Conservation (phyloP, 2,329 filamentous ascomycete genomes). For the Alternaria solani region DNA sequence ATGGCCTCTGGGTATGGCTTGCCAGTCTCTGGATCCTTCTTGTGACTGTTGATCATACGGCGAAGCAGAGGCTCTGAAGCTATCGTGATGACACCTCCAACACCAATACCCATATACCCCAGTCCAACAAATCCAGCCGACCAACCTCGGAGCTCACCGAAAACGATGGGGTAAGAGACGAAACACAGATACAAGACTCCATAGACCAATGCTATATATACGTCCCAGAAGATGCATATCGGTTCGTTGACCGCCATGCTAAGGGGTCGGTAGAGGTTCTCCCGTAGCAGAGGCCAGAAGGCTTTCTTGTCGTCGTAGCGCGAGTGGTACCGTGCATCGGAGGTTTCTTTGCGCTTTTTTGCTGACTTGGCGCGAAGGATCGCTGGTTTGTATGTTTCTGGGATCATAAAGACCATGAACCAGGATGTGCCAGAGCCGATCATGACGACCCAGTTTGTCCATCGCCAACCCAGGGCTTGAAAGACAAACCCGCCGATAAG, state of each 20-base stretch:
- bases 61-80: slow-evolving; percentile 72
- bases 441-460: slow-evolving; percentile 74
- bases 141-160: slow-evolving; percentile 79
- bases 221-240: slow-evolving; percentile 81
- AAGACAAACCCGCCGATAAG: slow-evolving; percentile 83
- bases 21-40: slow-evolving; percentile 77
- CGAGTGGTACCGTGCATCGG: slow-evolving; percentile 76
- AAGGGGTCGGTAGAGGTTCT: slow-evolving; percentile 81
- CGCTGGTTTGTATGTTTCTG: slow-evolving; percentile 81
- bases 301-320: slow-evolving; percentile 79
- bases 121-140: slow-evolving; percentile 74
- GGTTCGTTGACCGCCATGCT: slow-evolving; percentile 81
- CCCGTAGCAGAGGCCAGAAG: slow-evolving; percentile 72
- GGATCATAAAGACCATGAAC: slow-evolving; percentile 66
- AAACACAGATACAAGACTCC: slow-evolving; percentile 90
- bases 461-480: slow-evolving; percentile 83
- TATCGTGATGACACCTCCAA: slow-evolving; percentile 63
- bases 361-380: slow-evolving; percentile 76
- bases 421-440: slow-evolving; percentile 73
- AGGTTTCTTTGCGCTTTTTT: slow-evolving; percentile 73
- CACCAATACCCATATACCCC: slow-evolving; percentile 75
- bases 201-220: slow-evolving; percentile 79
- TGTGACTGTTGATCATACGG: slow-evolving; percentile 78
- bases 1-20: slow-evolving; percentile 79
- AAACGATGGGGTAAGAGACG: slow-evolving; percentile 88